Base-by-base conservation (phyloP, 768 basidiomycete genomes). In the Naganishia vishniacii region DNA sequence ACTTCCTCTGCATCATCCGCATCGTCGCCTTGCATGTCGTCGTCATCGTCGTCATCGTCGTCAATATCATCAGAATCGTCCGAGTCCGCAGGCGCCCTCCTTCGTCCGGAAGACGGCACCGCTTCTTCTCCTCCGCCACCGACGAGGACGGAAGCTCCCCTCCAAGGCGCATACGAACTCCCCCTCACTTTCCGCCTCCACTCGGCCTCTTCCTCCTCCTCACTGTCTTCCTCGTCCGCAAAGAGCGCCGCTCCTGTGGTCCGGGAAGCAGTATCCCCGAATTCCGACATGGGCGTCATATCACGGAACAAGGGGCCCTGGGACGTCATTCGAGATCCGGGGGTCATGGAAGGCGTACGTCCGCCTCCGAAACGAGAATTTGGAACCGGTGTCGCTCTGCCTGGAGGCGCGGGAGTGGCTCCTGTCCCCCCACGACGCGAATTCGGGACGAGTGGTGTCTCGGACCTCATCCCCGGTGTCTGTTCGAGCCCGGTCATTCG, bases 181-280 rank as follows among this genome's bases (percentile, higher is more conserved):
- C 53, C 53, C 72, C 49, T 48, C 65, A 47, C 66, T 68, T 61
- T 18, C 69, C 71, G 59, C 69, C 66, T 64, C 74, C 42, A 72
- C 23, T 66, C 68, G 29, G 65, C 66, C 31, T 72, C 66, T 53
- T 77, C 73, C 4, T 70, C 74, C 53, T 74, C 73, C 62, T 75
- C 74, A 26, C 53, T 56, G 20, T 46, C 72, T 69, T 34, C 53
- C 31, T 76, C 75, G 29, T 74, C 72, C 28, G 69, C 69, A 37
- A 74, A 72, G 8, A 59, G 20, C 31, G 32, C 56, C 12, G 20
- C 29, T n/a, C 37, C 32, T 7, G 23, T 18, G 37, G 34, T 45
- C 25, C 42, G 20, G 8, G 9, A 11, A 2, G 40, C 9, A 34
- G 9, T 32, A 34, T 51, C 63, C 15, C 53, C 63, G 18, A 46